Evolutionary conservation across 768 basidiomycete genomes (phyloP).

Genomic region (Cystofilobasidium bisporidii): DNA sequence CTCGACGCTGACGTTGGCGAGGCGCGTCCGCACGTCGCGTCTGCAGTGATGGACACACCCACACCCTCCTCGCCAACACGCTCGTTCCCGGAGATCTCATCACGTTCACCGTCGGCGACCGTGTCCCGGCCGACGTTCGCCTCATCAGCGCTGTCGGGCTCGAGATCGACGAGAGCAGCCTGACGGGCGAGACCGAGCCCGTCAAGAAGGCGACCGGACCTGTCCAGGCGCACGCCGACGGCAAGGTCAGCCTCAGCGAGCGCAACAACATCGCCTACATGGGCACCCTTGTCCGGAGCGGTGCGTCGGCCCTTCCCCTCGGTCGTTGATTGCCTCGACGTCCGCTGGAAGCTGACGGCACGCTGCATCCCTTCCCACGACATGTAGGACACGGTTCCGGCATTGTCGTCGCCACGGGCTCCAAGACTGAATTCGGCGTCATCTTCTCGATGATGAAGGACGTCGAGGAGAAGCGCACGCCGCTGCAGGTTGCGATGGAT

Average conservation of each 20-base stretch:
- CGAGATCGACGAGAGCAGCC: conserved; percentile 88
- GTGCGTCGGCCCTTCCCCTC: neutral
- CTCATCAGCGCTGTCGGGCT: conserved; percentile 67
- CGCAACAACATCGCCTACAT: conserved; percentile 82
- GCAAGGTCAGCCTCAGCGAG: conserved; percentile 44
- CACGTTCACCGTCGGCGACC: conserved; percentile 82
- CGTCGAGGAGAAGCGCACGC: conserved; percentile 83
- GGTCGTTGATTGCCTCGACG: too few species aligned
- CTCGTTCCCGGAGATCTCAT: conserved; percentile 90
- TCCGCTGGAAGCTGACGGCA: too few species aligned
- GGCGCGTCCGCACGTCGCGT: too few species aligned
- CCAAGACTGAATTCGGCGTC: conserved; percentile 85
- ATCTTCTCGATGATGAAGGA: conserved; percentile 98
- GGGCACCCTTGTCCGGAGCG: conserved; percentile 88
- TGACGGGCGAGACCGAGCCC: conserved; percentile 87
- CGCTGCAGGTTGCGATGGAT: conserved; percentile 87
- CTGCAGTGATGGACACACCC: conserved; percentile 44
- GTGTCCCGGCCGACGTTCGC: conserved; percentile 85
- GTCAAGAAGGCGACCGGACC: conserved; percentile 56
- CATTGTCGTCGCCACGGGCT: conserved; percentile 73
- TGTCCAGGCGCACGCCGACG: conserved; percentile 40
- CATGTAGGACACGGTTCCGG: conserved; percentile 62
- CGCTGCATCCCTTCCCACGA: too few species aligned
- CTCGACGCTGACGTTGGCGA: neutral
- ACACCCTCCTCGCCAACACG: conserved; percentile 84